phyloP scores from a whole-genome alignment of 441 rosid species.

The Adansonia rubrostipa region DNA sequence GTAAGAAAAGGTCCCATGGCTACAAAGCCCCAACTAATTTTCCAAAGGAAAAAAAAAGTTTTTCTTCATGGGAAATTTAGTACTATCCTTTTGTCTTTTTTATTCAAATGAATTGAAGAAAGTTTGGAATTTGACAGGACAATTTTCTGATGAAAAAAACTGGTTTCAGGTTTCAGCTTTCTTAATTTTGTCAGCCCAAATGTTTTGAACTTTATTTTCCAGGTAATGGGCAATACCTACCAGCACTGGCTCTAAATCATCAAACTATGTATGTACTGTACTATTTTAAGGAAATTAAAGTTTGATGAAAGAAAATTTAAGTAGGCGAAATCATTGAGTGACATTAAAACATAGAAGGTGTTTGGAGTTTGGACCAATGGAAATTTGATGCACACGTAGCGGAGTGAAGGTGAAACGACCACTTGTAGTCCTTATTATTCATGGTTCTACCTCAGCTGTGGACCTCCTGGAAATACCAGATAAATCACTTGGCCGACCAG shows the following conservation, averaged over 20 bases:
- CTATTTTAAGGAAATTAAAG: not conserved
- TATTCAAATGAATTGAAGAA: not conserved
- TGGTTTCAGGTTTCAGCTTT: not conserved
- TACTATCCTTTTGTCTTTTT: too few species aligned
- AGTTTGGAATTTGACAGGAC: not conserved
- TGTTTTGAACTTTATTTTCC: not conserved
- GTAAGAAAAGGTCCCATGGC: too few species aligned
- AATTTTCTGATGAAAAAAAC: not conserved
- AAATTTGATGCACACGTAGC: conserved; percentile 34
- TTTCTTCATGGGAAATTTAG: too few species aligned
- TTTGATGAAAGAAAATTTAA: not conserved
- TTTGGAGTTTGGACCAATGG: conserved; percentile 26
- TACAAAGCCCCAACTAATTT: too few species aligned
- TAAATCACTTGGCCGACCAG: conserved; percentile 25
- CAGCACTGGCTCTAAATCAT: not conserved
- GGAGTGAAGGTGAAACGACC: conserved; percentile 33
- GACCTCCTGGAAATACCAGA: conserved; percentile 40
- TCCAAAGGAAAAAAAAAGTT: too few species aligned
- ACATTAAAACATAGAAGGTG: conserved; percentile 24
- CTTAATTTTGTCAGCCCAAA: not conserved
- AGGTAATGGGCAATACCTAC: not conserved
- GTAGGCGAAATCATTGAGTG: conserved; percentile 8
- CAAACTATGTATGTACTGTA: not conserved
- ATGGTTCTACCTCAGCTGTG: conserved; percentile 40
- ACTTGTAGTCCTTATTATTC: conserved; percentile 33